These are phyloP conservation scores for Rostrohypoxylon terebratum DNA, from an alignment of 495 filamentous ascomycete genomes.

Conservation along the genomic window DNA sequence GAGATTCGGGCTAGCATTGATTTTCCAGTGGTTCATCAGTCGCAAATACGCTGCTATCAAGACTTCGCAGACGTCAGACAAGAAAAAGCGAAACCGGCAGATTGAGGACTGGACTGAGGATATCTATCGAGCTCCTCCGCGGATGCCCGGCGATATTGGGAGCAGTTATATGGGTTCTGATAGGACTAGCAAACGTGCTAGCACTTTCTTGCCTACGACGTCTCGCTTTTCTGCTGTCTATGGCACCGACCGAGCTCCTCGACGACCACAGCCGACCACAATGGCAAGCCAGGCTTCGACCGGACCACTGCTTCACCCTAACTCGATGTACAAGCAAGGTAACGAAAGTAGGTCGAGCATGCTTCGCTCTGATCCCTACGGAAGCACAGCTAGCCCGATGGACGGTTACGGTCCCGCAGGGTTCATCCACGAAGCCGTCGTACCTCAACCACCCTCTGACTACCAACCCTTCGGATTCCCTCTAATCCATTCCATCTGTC, in stretches of 20 bases:
- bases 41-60: constrained; percentile 82
- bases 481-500: constrained; percentile 89
- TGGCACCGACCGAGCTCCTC: constrained; percentile 67
- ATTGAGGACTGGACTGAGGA: constrained; percentile 99
- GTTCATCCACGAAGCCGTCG: constrained; percentile 94
- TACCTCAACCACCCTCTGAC: constrained; percentile 96
- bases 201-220: constrained; percentile 81
- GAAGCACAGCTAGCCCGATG: constrained; percentile 67
- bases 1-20: constrained; percentile 88
- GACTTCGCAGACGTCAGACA: constrained; percentile 75
- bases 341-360: constrained; percentile 74
- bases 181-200: constrained; percentile 81
- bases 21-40: constrained; percentile 96
- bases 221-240: constrained; percentile 97
- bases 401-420: constrained; percentile 87
- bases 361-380: constrained; percentile 61
- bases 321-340: constrained; percentile 77
- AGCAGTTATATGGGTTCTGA: constrained; percentile 70
- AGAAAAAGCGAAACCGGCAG: constrained; percentile 85
- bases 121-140: constrained; percentile 90
- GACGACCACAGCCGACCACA: constrained; percentile 76
- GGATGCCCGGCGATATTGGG: constrained; percentile 74
- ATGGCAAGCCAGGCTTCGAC: constrained; percentile 96
- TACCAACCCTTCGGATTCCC: constrained; percentile 98
- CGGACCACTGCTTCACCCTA: constrained; percentile 77